These are phyloP conservation scores for Picea abies DNA, from an alignment of 83 land plant genomes.

Conservation along the genomic window DNA sequence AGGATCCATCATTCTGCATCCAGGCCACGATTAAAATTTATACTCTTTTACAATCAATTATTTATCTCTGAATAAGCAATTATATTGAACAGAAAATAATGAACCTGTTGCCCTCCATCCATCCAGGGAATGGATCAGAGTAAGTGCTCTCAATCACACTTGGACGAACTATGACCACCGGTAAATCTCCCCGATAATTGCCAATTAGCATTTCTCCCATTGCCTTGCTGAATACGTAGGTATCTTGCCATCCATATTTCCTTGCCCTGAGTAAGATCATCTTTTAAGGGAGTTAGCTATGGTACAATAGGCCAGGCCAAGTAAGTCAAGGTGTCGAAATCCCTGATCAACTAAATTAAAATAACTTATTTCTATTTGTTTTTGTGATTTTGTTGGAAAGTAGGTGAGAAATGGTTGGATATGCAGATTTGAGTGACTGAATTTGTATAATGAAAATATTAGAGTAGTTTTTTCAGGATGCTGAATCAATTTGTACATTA, in stretches of 20 bases:
- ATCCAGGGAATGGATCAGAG: slow-evolving; percentile 86
- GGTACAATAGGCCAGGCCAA: background rate
- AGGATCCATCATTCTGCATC: slow-evolving; percentile 92
- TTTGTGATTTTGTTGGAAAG: no score
- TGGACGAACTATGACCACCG: slow-evolving; percentile 78
- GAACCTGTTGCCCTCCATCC: slow-evolving; percentile 97
- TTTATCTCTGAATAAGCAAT: background rate
- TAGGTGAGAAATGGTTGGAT: no score
- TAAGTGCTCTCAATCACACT: slow-evolving; percentile 89
- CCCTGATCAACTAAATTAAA: no score
- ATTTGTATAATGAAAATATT: no score
- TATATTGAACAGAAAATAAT: background rate
- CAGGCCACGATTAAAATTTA: background rate
- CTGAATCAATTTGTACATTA: no score
- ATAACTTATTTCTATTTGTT: no score
- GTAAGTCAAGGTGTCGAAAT: background rate
- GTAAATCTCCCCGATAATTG: slow-evolving; percentile 60
- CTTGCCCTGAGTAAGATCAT: slow-evolving; percentile 53
- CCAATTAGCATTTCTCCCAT: slow-evolving; percentile 93
- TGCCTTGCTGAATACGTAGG: slow-evolving; percentile 94
- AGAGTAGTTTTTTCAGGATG: no score
- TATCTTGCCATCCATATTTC: slow-evolving; percentile 92
- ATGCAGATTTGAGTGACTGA: no score
- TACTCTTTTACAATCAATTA: background rate
- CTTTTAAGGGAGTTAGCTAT: slow-evolving; percentile 6